Base-by-base conservation (phyloP, 768 basidiomycete genomes). In the Boletales sp. region DNA sequence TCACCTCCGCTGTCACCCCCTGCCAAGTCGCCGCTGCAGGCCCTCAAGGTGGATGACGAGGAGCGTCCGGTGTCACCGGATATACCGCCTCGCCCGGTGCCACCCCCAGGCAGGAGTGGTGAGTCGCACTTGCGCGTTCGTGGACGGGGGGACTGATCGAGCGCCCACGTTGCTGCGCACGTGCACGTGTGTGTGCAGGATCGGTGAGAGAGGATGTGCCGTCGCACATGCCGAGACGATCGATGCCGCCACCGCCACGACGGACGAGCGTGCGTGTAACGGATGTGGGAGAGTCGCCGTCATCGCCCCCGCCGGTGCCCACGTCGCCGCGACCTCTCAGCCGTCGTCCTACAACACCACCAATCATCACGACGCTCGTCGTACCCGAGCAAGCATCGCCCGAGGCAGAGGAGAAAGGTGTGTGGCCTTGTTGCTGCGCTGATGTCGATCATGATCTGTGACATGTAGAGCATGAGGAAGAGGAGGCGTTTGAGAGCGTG, bases 21-120 rank as follows among this genome's bases (percentile, higher is more conserved):
- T 0, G 45, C 44, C 9, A 58, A 44, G 51, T 41, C 49, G 13
- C 30, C 50, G 4, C 11, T 51, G 4, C 55, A 55, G 10, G 38
- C 47, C 1, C 32, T 63, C 17, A 59, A 53, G 30, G 40, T 40
- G 13, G 60, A 60, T 0, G 62, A 67, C 10, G 60, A 57, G 10
- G 64, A 58, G 5, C 58, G 57, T 9, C 65, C 66, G 0, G 53
- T 55, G 17, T 67, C 66, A 13, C 66, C 66, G 17, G 65, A 66
- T 38, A 63, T 59, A 13, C 59, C 67, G 0, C 66, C 66, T 30
- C 51, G 66, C 17, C 66, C 66, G 6, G 38, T 67, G 29, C 66
- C 66, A 8, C 67, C 67, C 8, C 65, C 66, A 17, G 51, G 56
- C 8, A 58, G 67, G 54, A 69, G 55, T 44, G 55, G 67, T 69